Evolutionary conservation across 2,329 filamentous ascomycete genomes (phyloP), one percentile per base, ranked within the genome.

Genomic region (Colletotrichum chlorophyti): DNA sequence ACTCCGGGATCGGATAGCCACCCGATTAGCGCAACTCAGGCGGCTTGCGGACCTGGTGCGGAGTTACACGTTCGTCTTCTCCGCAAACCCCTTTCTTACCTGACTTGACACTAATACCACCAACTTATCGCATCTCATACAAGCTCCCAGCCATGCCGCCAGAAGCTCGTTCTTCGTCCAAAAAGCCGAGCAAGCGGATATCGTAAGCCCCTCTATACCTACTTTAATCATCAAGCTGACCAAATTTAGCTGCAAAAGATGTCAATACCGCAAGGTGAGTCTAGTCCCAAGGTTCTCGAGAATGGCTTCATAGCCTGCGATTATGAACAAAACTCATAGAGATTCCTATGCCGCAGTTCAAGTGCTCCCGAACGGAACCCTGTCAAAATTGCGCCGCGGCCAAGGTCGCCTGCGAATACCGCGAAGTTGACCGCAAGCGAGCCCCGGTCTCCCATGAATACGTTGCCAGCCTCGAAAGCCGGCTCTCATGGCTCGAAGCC

Each of bases 311-410:
- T n/a, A n/a, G n/a, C n/a, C n/a, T n/a, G n/a, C n/a, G n/a, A n/a
- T n/a, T n/a, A n/a, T n/a, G n/a, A n/a, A 2, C 15, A 10, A 6
- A n/a, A 10, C 5, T 31, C 11, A 14, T 27, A 38, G 31, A 29
- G 8, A 15, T 9, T n/a, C 3, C 19, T 6, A 6, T 15, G 15
- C 15, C 14, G 4, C 23, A 64, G 63, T 43, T 63, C 6, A 59
- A 59, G 41, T 64, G 62, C 26, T 63, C 60, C 11, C 51, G 61
- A 3, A 62, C 38, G 12, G 61, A 58, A 27, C 63, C 63, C 8
- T 65, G 64, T 45, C 31, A 45, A 19, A 58, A 47, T 12, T 65
- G 63, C 27, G 27, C 34, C 17, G 38, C 41, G n/a, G 45, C 53
- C 2, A 21, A 35, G 2, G 31, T 40, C 4, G n/a, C 38, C 4